Evolutionary conservation across 2,329 filamentous ascomycete genomes (phyloP).

Genomic region (Drechslerella dactyloides): DNA sequence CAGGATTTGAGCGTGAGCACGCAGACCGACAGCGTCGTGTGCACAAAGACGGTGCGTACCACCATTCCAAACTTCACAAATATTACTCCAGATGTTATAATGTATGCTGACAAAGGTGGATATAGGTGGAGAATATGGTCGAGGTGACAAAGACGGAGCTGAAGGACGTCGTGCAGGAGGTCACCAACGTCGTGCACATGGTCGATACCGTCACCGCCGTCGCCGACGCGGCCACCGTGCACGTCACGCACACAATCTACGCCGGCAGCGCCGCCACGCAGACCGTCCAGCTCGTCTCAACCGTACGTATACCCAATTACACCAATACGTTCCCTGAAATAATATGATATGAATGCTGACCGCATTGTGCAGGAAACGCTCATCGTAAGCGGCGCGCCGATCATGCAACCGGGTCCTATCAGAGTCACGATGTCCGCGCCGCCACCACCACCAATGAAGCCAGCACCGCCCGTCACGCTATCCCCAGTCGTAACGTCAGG

Average conservation of each 20-base stretch:
- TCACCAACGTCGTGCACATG: slow-evolving; percentile 29
- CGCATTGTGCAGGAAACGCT: slow-evolving; percentile 17
- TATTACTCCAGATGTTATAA: not conserved
- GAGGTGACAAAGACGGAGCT: slow-evolving; percentile 30
- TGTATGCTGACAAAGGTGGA: too few relatives aligned
- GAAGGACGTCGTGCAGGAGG: slow-evolving; percentile 28
- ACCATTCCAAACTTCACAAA: not conserved
- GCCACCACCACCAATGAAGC: slow-evolving; percentile 3
- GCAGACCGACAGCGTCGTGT: not conserved
- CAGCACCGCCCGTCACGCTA: slow-evolving; percentile 12
- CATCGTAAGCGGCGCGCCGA: slow-evolving; percentile 34
- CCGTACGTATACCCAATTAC: slow-evolving; percentile 9
- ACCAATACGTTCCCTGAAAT: too few relatives aligned
- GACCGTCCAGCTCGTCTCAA: slow-evolving; percentile 29
- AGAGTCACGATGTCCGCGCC: slow-evolving; percentile 5
- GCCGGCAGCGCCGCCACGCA: slow-evolving; percentile 4
- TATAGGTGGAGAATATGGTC: slow-evolving; percentile 14
- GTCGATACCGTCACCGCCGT: slow-evolving; percentile 18
- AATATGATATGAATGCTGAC: not conserved
- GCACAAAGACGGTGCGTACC: not conserved
- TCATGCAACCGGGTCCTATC: slow-evolving; percentile 18
- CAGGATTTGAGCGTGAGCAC: not conserved
- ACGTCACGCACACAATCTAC: not conserved
- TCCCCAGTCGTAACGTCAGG: too few relatives aligned
- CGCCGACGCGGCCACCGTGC: not conserved